These are phyloP conservation scores for Pseudonitzschia multiseries DNA, from an alignment of 108 stramenopile genomes.

Conservation along the genomic window DNA sequence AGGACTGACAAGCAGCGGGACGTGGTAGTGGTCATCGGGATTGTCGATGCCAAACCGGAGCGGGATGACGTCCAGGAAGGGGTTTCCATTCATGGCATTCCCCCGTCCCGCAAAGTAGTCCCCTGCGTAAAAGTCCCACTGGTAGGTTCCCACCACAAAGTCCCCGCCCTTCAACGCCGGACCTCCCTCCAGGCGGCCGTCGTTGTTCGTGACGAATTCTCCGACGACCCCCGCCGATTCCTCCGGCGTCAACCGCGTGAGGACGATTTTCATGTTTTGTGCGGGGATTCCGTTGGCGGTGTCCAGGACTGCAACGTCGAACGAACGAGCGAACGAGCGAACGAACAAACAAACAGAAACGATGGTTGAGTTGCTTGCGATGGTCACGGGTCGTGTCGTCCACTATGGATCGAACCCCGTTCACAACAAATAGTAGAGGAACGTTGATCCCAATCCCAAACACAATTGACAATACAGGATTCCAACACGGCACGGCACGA, in stretches of 20 bases:
- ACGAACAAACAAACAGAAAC: not conserved
- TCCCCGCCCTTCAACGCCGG: constrained; percentile 67
- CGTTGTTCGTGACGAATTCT: constrained; percentile 75
- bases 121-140: constrained; percentile 81
- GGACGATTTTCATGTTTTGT: constrained; percentile 70
- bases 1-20: constrained; percentile 85
- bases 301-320: constrained; percentile 56
- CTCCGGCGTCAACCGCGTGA: constrained; percentile 51
- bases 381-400: too few relatives aligned
- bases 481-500: too few relatives aligned
- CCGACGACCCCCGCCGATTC: constrained; percentile 51
- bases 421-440: too few relatives aligned
- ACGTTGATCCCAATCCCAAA: too few relatives aligned
- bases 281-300: constrained; percentile 85
- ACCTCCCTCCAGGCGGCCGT: constrained; percentile 76
- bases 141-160: constrained; percentile 75
- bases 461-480: too few relatives aligned
- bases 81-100: constrained; percentile 59
- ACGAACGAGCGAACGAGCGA: not conserved
- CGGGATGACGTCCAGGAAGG: constrained; percentile 84
- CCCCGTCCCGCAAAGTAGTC: constrained; percentile 85
- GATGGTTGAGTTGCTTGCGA: not conserved
- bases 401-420: too few relatives aligned
- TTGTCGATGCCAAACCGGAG: constrained; percentile 90
- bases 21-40: constrained; percentile 92